phyloP scores from a whole-genome alignment of 2,329 filamentous ascomycete species.

The Botrytis elliptica region DNA sequence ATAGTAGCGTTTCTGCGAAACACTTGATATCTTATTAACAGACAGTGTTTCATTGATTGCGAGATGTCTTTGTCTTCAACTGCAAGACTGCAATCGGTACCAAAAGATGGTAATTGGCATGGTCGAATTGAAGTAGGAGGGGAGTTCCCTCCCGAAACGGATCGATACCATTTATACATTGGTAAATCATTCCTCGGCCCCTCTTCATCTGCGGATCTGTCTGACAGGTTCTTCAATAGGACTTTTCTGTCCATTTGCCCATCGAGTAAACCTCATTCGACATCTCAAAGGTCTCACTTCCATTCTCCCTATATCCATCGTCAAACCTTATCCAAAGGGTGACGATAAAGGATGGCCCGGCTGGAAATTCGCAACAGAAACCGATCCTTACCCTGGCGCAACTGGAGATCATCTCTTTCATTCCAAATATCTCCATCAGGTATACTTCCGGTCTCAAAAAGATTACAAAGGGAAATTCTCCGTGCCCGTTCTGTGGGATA shows the following conservation, averaged over 20 bases:
- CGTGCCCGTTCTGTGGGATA: constrained; percentile 66
- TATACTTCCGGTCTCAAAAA: constrained; percentile 63
- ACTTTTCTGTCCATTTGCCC: constrained; percentile 45
- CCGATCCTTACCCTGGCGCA: constrained; percentile 12
- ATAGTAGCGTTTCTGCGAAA: not conserved
- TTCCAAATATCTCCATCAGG: constrained; percentile 59
- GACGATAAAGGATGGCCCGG: constrained; percentile 10
- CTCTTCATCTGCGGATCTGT: not conserved
- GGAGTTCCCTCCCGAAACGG: constrained; percentile 61
- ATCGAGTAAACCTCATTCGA: constrained; percentile 79
- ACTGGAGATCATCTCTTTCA: constrained; percentile 34
- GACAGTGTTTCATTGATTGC: not conserved
- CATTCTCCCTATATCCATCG: constrained; percentile 43
- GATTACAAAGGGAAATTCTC: constrained; percentile 66
- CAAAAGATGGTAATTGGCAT: constrained; percentile 11
- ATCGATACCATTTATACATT: constrained; percentile 56
- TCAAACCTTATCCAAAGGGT: constrained; percentile 13
- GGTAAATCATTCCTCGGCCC: not conserved
- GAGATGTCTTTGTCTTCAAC: not conserved
- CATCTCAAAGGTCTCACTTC: constrained; percentile 89
- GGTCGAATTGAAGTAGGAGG: constrained; percentile 21
- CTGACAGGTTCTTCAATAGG: constrained; percentile 10
- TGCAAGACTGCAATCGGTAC: not conserved
- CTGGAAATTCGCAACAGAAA: constrained; percentile 24
- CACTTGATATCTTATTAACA: not conserved